Conservation (phyloP, 116 monocot species). For the Posidonia oceanica region DNA sequence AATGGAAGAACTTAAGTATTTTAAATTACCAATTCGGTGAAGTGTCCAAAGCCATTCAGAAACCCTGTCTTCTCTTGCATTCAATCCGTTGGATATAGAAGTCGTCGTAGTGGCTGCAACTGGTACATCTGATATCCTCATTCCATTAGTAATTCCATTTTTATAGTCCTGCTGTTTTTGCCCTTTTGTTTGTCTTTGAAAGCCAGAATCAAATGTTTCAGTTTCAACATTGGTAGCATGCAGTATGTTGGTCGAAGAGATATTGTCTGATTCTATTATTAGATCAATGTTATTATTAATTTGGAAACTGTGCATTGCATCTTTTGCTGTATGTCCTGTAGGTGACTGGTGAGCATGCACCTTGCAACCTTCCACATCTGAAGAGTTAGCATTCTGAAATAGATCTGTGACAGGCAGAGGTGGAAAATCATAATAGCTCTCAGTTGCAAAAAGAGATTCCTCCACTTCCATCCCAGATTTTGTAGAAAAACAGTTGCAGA, state of each 20-base stretch:
- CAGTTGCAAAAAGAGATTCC: conserved; percentile 31
- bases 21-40: conserved; percentile 69
- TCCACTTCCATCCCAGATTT: conserved; percentile 22
- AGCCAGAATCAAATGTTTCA: conserved; percentile 19
- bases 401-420: conserved; percentile 75
- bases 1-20: neutral
- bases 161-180: conserved; percentile 19
- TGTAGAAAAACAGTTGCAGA: conserved; percentile 24
- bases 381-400: conserved; percentile 25
- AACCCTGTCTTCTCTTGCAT: conserved; percentile 42
- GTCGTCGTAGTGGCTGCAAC: conserved; percentile 10
- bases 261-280: conserved; percentile 45
- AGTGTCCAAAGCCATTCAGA: conserved; percentile 99
- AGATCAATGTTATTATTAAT: conserved; percentile 77
- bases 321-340: conserved; percentile 18
- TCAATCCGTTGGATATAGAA: conserved; percentile 11
- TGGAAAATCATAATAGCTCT: conserved; percentile 64
- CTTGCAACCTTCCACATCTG: conserved; percentile 14
- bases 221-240: conserved; percentile 21
- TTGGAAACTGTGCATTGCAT: conserved; percentile 65
- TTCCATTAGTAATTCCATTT: conserved; percentile 19
- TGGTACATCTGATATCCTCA: conserved; percentile 40
- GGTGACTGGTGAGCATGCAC: conserved; percentile 19
- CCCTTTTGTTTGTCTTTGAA: conserved; percentile 4
- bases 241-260: conserved; percentile 9